These are phyloP conservation scores for Collybia sordida DNA, from an alignment of 768 basidiomycete genomes.

Conservation along the genomic window DNA sequence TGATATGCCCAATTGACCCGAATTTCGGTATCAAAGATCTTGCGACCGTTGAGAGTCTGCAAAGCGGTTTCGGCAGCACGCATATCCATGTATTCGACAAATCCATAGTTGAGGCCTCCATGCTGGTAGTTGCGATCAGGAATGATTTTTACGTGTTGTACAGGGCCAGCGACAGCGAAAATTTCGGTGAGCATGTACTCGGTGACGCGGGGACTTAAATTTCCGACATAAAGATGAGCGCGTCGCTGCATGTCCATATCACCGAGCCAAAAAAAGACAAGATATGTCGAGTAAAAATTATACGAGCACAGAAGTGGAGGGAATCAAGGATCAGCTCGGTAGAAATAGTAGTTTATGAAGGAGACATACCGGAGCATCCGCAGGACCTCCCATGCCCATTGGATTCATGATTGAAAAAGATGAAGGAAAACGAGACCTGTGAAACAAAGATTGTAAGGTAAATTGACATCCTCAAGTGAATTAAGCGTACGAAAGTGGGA, in stretches of 20 bases:
- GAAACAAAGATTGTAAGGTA: slow-evolving; percentile 21
- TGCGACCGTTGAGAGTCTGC: slow-evolving; percentile 96
- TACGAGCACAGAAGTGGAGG: slow-evolving; percentile 17
- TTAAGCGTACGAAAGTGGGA: slow-evolving; percentile 51
- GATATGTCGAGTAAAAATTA: slow-evolving; percentile 22
- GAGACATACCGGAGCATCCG: slow-evolving; percentile 74
- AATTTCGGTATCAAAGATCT: slow-evolving; percentile 99
- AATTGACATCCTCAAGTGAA: slow-evolving; percentile 2
- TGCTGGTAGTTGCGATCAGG: slow-evolving; percentile 99
- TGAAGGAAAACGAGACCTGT: slow-evolving; percentile 52
- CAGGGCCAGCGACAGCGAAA: slow-evolving; percentile 94
- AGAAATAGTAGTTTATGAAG: slow-evolving; percentile 17
- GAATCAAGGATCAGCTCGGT: slow-evolving; percentile 30
- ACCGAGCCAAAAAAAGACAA: slow-evolving; percentile 19
- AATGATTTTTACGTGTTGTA: slow-evolving; percentile 99
- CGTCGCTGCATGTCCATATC: slow-evolving; percentile 56
- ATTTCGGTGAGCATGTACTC: slow-evolving; percentile 99
- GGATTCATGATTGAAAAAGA: slow-evolving; percentile 72
- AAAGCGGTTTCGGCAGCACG: slow-evolving; percentile 98
- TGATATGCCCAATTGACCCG: slow-evolving; percentile 99
- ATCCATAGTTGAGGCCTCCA: slow-evolving; percentile 98
- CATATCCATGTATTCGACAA: slow-evolving; percentile 99
- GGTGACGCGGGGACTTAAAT: slow-evolving; percentile 95
- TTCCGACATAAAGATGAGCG: slow-evolving; percentile 98
- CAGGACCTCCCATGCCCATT: slow-evolving; percentile 67